Evolutionary conservation across 306 rosid species (phyloP).

Genomic region (Cucurbita moschata): DNA sequence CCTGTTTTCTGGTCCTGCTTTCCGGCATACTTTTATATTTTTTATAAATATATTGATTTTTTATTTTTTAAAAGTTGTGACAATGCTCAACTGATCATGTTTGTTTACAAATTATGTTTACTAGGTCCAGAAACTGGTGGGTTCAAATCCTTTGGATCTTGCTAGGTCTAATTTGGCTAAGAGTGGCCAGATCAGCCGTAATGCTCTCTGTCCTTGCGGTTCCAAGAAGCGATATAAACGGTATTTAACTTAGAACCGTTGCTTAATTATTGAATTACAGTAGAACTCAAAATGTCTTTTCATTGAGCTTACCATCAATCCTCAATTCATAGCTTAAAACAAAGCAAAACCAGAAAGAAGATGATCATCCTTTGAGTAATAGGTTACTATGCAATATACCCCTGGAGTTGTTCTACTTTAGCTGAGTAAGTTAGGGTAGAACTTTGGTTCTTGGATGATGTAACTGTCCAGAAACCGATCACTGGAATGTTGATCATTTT

Average conservation of each 20-base stretch:
- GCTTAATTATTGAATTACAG: neutral
- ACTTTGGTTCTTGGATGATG: neutral
- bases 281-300: neutral
- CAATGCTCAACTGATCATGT: neutral
- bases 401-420: neutral
- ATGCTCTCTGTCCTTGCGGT: conserved; percentile 85
- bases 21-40: neutral
- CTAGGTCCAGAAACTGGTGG: conserved; percentile 78
- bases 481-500: neutral
- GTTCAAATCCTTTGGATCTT: conserved; percentile 57
- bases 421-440: neutral
- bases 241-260: conserved; percentile 19
- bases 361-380: neutral
- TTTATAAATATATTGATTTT: neutral
- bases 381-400: neutral
- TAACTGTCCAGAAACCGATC: neutral
- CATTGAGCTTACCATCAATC: neutral
- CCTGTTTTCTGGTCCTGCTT: neutral
- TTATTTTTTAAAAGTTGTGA: neutral
- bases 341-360: neutral
- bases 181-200: conserved; percentile 77
- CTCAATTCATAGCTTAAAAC: neutral
- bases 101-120: neutral
- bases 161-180: conserved; percentile 81
- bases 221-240: conserved; percentile 89